Evolutionary conservation across 2,329 filamentous ascomycete species (phyloP).

Genomic region (Allantophomopsis lycopodina): DNA sequence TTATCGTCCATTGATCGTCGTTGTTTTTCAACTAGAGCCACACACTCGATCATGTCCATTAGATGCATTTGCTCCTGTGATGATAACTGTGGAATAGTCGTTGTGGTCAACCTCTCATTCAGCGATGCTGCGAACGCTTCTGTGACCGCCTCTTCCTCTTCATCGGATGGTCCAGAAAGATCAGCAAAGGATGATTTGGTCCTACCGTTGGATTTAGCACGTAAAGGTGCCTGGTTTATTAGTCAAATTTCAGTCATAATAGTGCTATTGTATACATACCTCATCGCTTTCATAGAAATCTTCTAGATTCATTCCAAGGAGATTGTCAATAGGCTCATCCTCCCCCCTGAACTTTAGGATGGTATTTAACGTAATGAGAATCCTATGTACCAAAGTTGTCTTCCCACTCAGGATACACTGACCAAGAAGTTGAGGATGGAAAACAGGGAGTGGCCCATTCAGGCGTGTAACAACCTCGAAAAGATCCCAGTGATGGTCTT

Average conservation of each 20-base stretch:
- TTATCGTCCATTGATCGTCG: slow-evolving; percentile 84
- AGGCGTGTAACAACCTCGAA: slow-evolving; percentile 73
- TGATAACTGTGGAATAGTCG: slow-evolving; percentile 68
- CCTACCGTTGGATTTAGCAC: slow-evolving; percentile 8
- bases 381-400: slow-evolving; percentile 51
- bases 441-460: slow-evolving; percentile 78
- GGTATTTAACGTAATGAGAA: slow-evolving; percentile 59
- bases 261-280: slow-evolving; percentile 10
- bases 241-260: slow-evolving; percentile 1
- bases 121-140: slow-evolving; percentile 58
- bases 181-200: slow-evolving; percentile 31
- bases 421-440: slow-evolving; percentile 82
- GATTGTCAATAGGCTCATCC: slow-evolving; percentile 67
- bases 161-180: slow-evolving; percentile 24
- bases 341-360: slow-evolving; percentile 73
- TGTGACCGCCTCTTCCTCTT: slow-evolving; percentile 48
- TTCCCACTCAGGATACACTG: slow-evolving; percentile 81
- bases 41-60: slow-evolving; percentile 73
- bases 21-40: slow-evolving; percentile 73
- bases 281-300: slow-evolving; percentile 34
- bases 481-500: slow-evolving; percentile 34
- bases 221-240: slow-evolving; percentile 8
- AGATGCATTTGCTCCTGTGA: slow-evolving; percentile 78
- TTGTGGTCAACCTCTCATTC: slow-evolving; percentile 61
- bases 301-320: slow-evolving; percentile 52